Conservation (phyloP, 495 filamentous ascomycete genomes). For the Xylaria flabelliformis region DNA sequence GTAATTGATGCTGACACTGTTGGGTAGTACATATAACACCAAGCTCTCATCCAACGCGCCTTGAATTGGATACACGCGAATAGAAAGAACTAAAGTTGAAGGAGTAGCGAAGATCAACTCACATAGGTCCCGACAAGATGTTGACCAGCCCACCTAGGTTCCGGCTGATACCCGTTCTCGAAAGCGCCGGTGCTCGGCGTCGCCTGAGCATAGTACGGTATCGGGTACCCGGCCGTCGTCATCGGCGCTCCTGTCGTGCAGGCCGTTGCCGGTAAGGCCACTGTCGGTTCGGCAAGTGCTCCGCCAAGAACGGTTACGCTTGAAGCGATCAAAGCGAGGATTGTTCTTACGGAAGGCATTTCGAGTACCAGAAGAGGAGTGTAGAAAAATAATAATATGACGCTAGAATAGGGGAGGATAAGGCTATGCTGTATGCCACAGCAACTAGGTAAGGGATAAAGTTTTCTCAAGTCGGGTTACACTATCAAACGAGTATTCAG, state of each 20-base stretch:
- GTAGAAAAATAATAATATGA: too few species aligned
- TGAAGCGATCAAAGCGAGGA: constrained; percentile 18
- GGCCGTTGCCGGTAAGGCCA: constrained; percentile 21
- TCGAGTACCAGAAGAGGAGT: background rate
- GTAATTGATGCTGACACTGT: too few species aligned
- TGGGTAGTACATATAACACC: background rate
- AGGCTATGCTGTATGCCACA: background rate
- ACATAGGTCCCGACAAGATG: constrained; percentile 38
- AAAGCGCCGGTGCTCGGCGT: constrained; percentile 30
- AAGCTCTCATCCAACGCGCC: background rate
- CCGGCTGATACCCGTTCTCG: constrained; percentile 34
- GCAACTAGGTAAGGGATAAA: background rate
- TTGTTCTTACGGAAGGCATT: background rate
- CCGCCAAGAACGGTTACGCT: constrained; percentile 29
- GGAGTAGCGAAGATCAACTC: constrained; percentile 1
- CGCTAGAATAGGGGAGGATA: background rate
- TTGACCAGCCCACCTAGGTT: constrained; percentile 29
- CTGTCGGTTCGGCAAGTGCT: constrained; percentile 20
- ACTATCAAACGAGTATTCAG: background rate
- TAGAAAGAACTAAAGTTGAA: background rate
- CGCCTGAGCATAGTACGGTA: constrained; percentile 31
- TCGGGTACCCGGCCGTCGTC: constrained; percentile 39
- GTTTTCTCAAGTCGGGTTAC: background rate
- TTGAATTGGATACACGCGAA: background rate
- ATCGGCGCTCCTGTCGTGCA: constrained; percentile 33